These are phyloP conservation scores for Takakia lepidozioides DNA, from an alignment of 225 moss, liverwort and hornwort species.

Conservation along the genomic window DNA sequence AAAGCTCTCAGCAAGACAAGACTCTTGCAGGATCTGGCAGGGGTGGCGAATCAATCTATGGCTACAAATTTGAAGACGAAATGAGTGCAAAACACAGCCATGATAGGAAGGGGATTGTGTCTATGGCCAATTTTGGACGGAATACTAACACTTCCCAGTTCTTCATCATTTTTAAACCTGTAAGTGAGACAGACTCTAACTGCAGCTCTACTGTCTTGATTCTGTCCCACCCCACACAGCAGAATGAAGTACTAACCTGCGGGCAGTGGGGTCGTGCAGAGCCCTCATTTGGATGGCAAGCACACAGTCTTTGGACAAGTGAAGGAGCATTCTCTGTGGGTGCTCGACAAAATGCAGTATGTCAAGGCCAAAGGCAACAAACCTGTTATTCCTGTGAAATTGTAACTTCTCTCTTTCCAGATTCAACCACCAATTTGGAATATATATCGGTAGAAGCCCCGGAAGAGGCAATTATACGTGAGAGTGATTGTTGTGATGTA, in stretches of 20 bases:
- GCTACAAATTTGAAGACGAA: constrained; percentile 61
- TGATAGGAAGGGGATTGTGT: constrained; percentile 78
- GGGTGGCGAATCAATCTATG: constrained; percentile 90
- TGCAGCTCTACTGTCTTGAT: not conserved
- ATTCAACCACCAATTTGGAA: not conserved
- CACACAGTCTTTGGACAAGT: constrained; percentile 88
- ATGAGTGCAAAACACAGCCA: constrained; percentile 92
- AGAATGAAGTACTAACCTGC: not conserved
- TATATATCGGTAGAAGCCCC: not conserved
- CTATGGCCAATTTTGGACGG: constrained; percentile 89
- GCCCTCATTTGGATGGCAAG: constrained; percentile 74
- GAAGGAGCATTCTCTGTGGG: constrained; percentile 44
- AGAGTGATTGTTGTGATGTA: not conserved
- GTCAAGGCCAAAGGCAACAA: constrained; percentile 46
- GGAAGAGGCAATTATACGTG: not conserved
- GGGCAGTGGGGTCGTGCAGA: constrained; percentile 27
- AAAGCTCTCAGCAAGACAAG: too few species aligned
- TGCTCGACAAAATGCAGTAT: constrained; percentile 69
- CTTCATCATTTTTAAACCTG: constrained; percentile 76
- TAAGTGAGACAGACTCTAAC: constrained; percentile 10
- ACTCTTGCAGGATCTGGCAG: constrained; percentile 59
- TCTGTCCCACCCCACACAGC: not conserved
- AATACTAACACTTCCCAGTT: constrained; percentile 93
- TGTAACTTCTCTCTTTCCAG: constrained; percentile 17
- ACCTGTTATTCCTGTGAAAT: constrained; percentile 52